These are phyloP conservation scores for Quercus gilva DNA, from an alignment of 306 rosid species.

Conservation along the genomic window DNA sequence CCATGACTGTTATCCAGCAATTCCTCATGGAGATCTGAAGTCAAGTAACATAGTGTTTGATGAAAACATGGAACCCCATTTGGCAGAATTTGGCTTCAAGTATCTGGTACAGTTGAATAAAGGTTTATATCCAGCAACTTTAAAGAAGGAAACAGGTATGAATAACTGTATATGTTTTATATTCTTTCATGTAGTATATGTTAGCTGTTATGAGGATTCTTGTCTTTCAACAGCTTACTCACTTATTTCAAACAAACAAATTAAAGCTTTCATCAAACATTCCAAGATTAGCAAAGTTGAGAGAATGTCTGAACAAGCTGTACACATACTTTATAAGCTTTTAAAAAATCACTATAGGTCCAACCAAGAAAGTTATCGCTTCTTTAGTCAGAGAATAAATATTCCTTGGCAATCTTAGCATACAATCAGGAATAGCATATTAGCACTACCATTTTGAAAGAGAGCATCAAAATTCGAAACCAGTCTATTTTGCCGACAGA, in stretches of 20 bases:
- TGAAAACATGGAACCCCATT: slow-evolving; percentile 83
- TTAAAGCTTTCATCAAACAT: slow-evolving; percentile 1
- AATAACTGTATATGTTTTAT: neutral
- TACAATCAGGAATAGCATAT: neutral
- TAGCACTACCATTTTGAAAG: neutral
- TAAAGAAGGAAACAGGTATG: slow-evolving; percentile 63
- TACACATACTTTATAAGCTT: neutral
- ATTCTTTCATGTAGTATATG: neutral
- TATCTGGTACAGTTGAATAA: slow-evolving; percentile 50
- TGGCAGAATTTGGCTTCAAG: slow-evolving; percentile 81
- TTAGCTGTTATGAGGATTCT: neutral
- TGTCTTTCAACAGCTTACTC: neutral
- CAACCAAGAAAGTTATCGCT: neutral
- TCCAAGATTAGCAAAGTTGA: neutral
- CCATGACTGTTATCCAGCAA: slow-evolving; percentile 76
- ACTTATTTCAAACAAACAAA: slow-evolving; percentile 9
- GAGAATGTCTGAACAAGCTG: slow-evolving; percentile 1
- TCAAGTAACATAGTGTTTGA: slow-evolving; percentile 76
- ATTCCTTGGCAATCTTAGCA: neutral
- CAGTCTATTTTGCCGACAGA: neutral
- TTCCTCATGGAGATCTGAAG: slow-evolving; percentile 85
- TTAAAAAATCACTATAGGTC: neutral
- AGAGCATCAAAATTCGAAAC: neutral
- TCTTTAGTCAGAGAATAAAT: neutral
- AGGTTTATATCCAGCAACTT: slow-evolving; percentile 38